Base-by-base conservation (phyloP, 2,329 filamentous ascomycete species). In the Calonectria pteridis region DNA sequence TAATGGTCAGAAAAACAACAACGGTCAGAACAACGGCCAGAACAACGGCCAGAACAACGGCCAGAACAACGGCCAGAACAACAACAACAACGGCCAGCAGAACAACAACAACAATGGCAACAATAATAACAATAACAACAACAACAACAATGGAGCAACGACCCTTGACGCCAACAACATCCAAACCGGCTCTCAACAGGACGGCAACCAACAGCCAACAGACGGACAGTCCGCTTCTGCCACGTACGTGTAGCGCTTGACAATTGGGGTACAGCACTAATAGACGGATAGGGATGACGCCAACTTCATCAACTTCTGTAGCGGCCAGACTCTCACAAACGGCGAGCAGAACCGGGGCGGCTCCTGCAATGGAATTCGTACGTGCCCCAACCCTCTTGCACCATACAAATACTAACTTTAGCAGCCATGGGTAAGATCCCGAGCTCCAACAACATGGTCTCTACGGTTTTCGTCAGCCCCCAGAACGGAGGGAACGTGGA, bases 251-350 rank as follows among this genome's bases (percentile, higher is more conserved):
- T 26, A 14, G 10, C n/a, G 18, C 28, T 14, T 49, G 14, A 46
- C 13, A 20, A 16, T 40, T 18, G 11, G 43, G 66, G 4, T 16
- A 20, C 43, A 3, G 11, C 55, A 37, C 66, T 82, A 74, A 77
- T 75, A 67, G 11, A 9, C 7, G 35, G 85, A n/a, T 69, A 92
- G 90, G 75, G 90, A 92, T 77, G 74, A 84, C 23, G 85, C 86
- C 85, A 92, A 92, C 85, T 92, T 92, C 81, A 91, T 92, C 87
- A 92, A 92, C 86, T 91, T 91, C 82, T 92, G 90, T 80, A 73
- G 82, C 6, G 89, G 88, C 58, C 78, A 88, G 81, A 88, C 85
- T 0, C 81, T 91, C 62, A 93, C 91, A 75, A 91, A 93, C 78
- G 92, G 91, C 78, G 83, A 88, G 33, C 91, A 93, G 81, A 85